Conservation (phyloP, 495 filamentous ascomycete species). For the Neurospora sp. region DNA sequence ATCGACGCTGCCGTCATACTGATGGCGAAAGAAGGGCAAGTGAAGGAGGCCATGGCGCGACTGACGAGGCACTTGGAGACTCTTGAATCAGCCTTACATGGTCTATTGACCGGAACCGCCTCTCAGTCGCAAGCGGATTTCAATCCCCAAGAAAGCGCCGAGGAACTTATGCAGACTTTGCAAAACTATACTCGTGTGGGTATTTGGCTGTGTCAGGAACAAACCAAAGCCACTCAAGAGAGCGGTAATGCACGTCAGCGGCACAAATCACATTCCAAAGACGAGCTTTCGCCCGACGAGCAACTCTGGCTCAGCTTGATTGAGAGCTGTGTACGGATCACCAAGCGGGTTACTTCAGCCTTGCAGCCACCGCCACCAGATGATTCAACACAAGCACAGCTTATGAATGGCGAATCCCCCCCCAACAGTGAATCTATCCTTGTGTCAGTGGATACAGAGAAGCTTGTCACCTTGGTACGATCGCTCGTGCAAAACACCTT, state of each 20-base stretch:
- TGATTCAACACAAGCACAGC: slow-evolving; percentile 2
- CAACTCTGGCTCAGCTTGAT: slow-evolving; percentile 85
- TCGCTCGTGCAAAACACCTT: slow-evolving; percentile 81
- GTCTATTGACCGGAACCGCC: slow-evolving; percentile 49
- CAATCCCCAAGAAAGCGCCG: slow-evolving; percentile 29
- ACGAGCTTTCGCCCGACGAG: slow-evolving; percentile 67
- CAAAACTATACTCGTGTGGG: slow-evolving; percentile 86
- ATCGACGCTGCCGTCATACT: slow-evolving; percentile 90
- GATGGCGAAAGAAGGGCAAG: slow-evolving; percentile 81
- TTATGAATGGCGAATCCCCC: slow-evolving; percentile 17
- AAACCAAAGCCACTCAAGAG: slow-evolving; percentile 52
- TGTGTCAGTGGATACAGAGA: slow-evolving; percentile 33
- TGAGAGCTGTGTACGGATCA: slow-evolving; percentile 71
- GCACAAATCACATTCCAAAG: slow-evolving; percentile 42
- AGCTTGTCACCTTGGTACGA: slow-evolving; percentile 56
- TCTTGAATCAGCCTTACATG: slow-evolving; percentile 67
- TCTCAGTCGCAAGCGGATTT: slow-evolving; percentile 41
- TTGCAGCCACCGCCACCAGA: slow-evolving; percentile 11
- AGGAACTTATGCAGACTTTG: slow-evolving; percentile 62
- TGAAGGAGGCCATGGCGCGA: slow-evolving; percentile 72
- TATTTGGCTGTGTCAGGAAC: slow-evolving; percentile 90
- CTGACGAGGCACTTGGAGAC: slow-evolving; percentile 68
- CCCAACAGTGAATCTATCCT: neutral
- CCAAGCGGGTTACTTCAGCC: slow-evolving; percentile 42
- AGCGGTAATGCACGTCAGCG: slow-evolving; percentile 20